Conservation (phyloP, 257 asterid species). For the Lantana camara region DNA sequence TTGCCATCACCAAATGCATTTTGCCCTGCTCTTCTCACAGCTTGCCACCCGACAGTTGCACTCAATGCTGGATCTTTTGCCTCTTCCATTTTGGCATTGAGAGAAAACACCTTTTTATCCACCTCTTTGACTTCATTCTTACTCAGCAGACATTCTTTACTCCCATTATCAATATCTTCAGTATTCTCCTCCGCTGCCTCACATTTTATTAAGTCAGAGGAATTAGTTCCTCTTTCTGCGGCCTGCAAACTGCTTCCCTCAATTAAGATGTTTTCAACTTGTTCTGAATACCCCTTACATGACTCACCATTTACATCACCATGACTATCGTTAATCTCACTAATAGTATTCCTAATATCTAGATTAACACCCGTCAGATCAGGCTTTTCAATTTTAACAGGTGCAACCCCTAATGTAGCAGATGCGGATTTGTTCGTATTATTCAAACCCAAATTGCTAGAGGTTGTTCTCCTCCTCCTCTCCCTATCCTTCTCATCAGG, state of each 20-base stretch:
- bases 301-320: conserved; percentile 34
- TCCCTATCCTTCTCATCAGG: conserved; percentile 88
- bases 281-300: conserved; percentile 17
- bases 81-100: conserved; percentile 76
- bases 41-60: conserved; percentile 85
- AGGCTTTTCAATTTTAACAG: conserved; percentile 51
- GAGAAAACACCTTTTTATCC: conserved; percentile 55
- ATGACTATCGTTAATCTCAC: conserved; percentile 26
- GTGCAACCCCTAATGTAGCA: conserved; percentile 21
- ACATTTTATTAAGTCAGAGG: conserved; percentile 10
- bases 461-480: conserved; percentile 58
- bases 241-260: conserved; percentile 23
- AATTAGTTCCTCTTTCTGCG: conserved; percentile 25
- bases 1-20: conserved; percentile 35
- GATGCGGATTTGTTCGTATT: conserved; percentile 28
- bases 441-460: conserved; percentile 26
- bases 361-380: conserved; percentile 32
- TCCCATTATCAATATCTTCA: conserved; percentile 29
- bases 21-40: conserved; percentile 58
- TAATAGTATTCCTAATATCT: conserved; percentile 31
- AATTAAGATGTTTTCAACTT: conserved; percentile 19
- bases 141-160: conserved; percentile 30
- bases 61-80: conserved; percentile 61
- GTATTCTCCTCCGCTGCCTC: conserved; percentile 32
- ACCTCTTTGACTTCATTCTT: conserved; percentile 44